Base-by-base conservation (phyloP, 495 filamentous ascomycete species). In the Cairneyella variabilis region DNA sequence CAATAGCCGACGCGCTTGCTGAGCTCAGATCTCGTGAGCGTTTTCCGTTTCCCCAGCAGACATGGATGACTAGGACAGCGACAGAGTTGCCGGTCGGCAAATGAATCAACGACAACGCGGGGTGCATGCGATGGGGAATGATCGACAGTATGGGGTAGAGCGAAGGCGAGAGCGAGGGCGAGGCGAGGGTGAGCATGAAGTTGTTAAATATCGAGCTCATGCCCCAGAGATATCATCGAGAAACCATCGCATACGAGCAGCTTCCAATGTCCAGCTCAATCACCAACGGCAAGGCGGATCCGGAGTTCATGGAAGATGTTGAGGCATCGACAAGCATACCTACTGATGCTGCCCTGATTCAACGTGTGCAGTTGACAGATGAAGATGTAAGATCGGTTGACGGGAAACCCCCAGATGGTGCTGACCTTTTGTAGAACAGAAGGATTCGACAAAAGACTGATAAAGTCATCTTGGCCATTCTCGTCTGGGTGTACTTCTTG, bases 401-500 rank as follows among this genome's bases (percentile, higher is more conserved):
- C 1, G 3, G 3, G 25, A 26, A 22, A 9, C 14, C 16, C 36
- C 23, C 26, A 17, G 18, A 11, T 12, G 16, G 22, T 4, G 7
- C 55, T 44, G 22, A 65, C 57, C 69, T 32, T 14, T 10, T 25
- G 1, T 44, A 76, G 73, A 71, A 71, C 53, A 67, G 73, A 43
- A 76, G 77, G 5, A 84, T 85, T 54, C 70, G 71, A 12, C 72
- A 69, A n/a, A 85, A 84, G 63, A 85, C 79, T 0, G 83, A 86
- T 64, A 65, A 64, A 21, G 69, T 69, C 21, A 84, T 86, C 43
- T 68, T 86, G 2, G 40, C 71, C 10, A 72, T 86, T 37, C 68
- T 85, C 2, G 67, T 78, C 18, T 85, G 83, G 83, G 80, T 84
- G 9, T 85, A 85, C 57, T 84, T 86, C 56, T 60, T 77, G 12